Base-by-base conservation (phyloP, 306 rosid species). In the Prunus armeniaca region DNA sequence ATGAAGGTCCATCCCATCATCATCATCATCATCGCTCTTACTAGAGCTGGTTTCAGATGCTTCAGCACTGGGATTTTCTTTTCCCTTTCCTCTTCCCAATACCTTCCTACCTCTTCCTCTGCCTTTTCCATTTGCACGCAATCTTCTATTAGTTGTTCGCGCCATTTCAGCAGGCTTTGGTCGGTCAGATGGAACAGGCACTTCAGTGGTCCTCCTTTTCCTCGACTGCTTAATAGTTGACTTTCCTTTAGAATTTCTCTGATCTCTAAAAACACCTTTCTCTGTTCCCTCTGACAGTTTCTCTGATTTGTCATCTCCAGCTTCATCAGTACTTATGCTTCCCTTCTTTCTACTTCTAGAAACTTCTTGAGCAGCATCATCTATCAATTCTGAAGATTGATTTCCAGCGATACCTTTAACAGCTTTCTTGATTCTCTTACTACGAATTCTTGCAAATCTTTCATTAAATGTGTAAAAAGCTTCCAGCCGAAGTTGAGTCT, bases 401-500 rank as follows among this genome's bases (percentile, higher is more conserved):
- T 88, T 81, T 69, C 96, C 95, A 68, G 91, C 83, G 63, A 94
- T 94, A 61, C 96, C 94, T 77, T 86, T 91, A 52, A 91, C 87
- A 71, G 98, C 97, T 86, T 89, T 94, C 71, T 84, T 89, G 72
- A 94, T 92, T 84, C 97, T 89, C 87, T 91, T 94, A 79, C 98
- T 90, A 72, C 96, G 96, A 73, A 94, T 87, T 89, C 90, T 90
- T 45, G 98, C 98, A 81, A 92, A 94, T 76, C 93, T 81, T 83
- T 94, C 98, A 60, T 90, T 90, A 79, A 94, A 94, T 71, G 88
- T 85, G 84, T 94, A 91, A 87, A 94, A 94, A 65, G 97, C 96
- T 83, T 94, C 98, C 84, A 94, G 50, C 54, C 96, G 91, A 72
- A 91, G 81, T 89, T 94, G 97, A 87, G 97, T 94, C 98, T 94